phyloP scores from a whole-genome alignment of 352 stramenopile genomes.

The Phytophthora macrochlamydospora region DNA sequence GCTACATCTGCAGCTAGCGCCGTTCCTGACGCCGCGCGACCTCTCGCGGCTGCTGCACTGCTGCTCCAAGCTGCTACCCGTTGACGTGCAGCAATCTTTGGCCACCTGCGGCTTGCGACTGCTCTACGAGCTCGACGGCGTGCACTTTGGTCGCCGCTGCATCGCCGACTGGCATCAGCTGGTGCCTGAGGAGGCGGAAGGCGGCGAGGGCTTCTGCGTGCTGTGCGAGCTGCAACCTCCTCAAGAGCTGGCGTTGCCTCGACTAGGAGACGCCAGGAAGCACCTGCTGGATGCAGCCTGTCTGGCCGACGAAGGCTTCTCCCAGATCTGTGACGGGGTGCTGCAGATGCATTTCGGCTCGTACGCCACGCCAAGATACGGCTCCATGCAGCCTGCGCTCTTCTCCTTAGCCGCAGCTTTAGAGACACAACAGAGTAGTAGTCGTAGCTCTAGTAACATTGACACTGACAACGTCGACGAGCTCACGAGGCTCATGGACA shows the following conservation, averaged over 20 bases:
- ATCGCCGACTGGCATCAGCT: conserved; percentile 34
- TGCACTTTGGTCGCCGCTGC: conserved; percentile 29
- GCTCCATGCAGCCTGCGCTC: conserved; percentile 29
- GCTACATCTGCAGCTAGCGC: conserved; percentile 27
- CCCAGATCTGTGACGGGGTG: conserved; percentile 12
- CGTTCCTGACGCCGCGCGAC: conserved; percentile 29
- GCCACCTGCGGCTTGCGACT: conserved; percentile 16
- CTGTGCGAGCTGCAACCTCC: conserved; percentile 8
- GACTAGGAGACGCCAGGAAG: conserved; percentile 10
- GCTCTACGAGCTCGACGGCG: conserved; percentile 15
- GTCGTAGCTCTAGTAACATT: conserved; percentile 1
- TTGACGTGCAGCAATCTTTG: conserved; percentile 14
- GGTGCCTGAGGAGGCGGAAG: conserved; percentile 22
- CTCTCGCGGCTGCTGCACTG: conserved; percentile 20
- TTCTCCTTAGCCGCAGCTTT: conserved; percentile 22
- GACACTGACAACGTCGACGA: conserved; percentile 19
- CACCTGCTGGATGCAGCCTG: conserved; percentile 26
- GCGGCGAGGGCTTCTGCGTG: conserved; percentile 14
- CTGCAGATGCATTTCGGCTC: conserved; percentile 32
- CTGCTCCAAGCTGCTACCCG: conserved; percentile 6
- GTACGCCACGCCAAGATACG: conserved; percentile 18
- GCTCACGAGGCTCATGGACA: conserved; percentile 29
- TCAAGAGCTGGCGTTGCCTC: conserved; percentile 26
- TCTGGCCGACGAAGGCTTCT: conserved; percentile 17
- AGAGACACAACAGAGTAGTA: conserved; percentile 10